These are phyloP conservation scores for Maudiozyma turicensis DNA, from an alignment of 805 yeast species.

Conservation along the genomic window DNA sequence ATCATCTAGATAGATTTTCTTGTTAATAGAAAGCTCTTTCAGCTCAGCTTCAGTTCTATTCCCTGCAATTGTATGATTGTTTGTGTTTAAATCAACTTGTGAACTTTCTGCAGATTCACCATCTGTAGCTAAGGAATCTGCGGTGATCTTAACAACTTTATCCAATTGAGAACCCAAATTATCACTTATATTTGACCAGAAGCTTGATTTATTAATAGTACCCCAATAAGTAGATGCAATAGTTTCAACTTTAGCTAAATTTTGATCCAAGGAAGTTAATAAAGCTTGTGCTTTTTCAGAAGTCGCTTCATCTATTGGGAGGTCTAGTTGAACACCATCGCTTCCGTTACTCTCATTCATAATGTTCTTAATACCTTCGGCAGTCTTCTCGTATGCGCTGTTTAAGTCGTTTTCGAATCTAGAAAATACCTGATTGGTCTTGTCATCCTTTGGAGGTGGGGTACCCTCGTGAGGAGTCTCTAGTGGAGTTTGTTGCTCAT, in stretches of 20 bases:
- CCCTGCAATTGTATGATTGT: conserved; percentile 29
- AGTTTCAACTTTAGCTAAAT: conserved; percentile 64
- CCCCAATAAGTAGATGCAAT: conserved; percentile 42
- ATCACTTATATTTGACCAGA: conserved; percentile 22
- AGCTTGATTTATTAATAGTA: conserved; percentile 18
- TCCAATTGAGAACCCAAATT: conserved; percentile 16
- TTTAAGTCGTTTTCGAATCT: conserved; percentile 46
- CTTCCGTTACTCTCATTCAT: conserved; percentile 12
- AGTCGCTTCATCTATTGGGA: conserved; percentile 17
- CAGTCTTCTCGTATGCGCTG: conserved; percentile 21
- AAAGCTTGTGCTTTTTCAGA: conserved; percentile 44
- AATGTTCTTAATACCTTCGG: conserved; percentile 14
- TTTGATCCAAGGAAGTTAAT: conserved; percentile 63
- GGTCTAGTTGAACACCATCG: conserved; percentile 21
- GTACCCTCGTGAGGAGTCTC: conserved; percentile 4
- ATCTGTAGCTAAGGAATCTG: conserved; percentile 14
- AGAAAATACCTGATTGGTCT: conserved; percentile 45
- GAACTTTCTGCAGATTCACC: conserved; percentile 21
- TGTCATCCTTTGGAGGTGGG: conserved; percentile 24
- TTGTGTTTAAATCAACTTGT: conserved; percentile 7
- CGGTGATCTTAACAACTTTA: conserved; percentile 12
- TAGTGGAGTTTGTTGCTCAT: conserved; percentile 20
- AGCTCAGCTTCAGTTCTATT: conserved; percentile 58
- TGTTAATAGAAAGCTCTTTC: conserved; percentile 42
- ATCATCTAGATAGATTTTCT: conserved; percentile 33